Base-by-base conservation (phyloP, 139 green algal species). In the Tetratostichococcus sp. region DNA sequence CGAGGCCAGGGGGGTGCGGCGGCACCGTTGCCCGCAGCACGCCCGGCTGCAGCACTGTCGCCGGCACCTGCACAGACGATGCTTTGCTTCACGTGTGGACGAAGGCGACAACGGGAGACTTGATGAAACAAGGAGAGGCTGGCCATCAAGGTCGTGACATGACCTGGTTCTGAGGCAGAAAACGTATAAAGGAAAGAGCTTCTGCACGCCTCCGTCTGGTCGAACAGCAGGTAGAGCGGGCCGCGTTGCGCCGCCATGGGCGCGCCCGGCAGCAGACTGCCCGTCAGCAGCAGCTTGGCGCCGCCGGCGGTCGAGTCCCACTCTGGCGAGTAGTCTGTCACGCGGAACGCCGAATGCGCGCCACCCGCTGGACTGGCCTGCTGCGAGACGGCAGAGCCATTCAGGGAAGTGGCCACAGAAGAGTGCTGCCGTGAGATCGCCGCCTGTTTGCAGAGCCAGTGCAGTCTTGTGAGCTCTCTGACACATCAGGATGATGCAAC, bases 191-290 rank as follows among this genome's bases (percentile, higher is more conserved):
- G 39, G 39, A 8, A 50, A 14, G 8, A 14, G 39, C 39, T 50
- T 22, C 30, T 6, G 28, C 17, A 28, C 65, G 35, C 65, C 67
- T 72, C 31, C 14, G n/a, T 39, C 33, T 58, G 35, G 32, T 72
- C 67, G 25, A 72, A 72, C 67, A 72, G 39, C n/a, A 74, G 39
- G 70, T 21, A 74, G 0, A 74, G 34, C 23, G 42, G 70, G 16
- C 70, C 31, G 67, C 35, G 70, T 28, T n/a, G 28, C 35, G 23
- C 23, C 21, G 17, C 30, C 17, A 32, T 43, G 5, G 33, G 50
- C 70, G 65, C 50, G 5, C 43, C 70, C 30, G 67, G 33, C 31
- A 30, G 31, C 31, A 71, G 31, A n/a, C 30, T 71, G 30, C 23
- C 31, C 32, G 67, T 30, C 30, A 33, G 50, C 30, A 75, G 28